phyloP scores from a whole-genome alignment of 257 asterid genomes.

The Nicotiana tomentosiformis region DNA sequence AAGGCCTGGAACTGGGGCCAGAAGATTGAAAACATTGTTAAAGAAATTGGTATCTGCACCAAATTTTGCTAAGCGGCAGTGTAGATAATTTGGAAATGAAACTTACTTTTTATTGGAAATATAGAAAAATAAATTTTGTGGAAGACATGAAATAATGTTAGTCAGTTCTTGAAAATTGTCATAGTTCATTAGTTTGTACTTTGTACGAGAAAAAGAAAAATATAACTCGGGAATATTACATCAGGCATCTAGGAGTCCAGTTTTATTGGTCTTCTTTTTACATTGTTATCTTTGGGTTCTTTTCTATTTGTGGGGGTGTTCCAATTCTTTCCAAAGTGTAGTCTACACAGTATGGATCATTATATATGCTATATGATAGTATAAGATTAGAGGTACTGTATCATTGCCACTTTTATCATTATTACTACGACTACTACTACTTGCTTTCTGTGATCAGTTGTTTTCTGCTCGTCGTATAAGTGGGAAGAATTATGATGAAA shows the following conservation, averaged over 20 bases:
- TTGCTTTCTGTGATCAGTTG: neutral
- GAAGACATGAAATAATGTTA: neutral
- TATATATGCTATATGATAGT: neutral
- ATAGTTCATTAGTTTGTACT: neutral
- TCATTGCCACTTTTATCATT: neutral
- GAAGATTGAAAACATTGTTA: constrained; percentile 48
- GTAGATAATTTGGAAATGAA: constrained; percentile 34
- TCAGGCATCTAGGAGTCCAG: neutral
- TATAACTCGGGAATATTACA: neutral
- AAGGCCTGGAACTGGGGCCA: constrained; percentile 66
- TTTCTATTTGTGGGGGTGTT: neutral
- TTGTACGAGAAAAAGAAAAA: neutral
- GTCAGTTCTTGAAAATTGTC: neutral
- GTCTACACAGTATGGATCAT: neutral
- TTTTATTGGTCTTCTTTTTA: neutral
- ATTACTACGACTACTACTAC: neutral
- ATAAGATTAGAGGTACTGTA: neutral
- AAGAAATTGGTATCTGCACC: constrained; percentile 39
- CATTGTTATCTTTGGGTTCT: neutral
- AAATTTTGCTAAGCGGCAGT: constrained; percentile 31
- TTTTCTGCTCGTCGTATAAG: neutral
- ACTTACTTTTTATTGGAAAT: neutral
- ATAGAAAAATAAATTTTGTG: neutral
- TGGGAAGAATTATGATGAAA: neutral
- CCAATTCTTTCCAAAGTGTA: neutral